Evolutionary conservation across 2,329 filamentous ascomycete species (phyloP).

Genomic region (Emergomyces pasteurianus): DNA sequence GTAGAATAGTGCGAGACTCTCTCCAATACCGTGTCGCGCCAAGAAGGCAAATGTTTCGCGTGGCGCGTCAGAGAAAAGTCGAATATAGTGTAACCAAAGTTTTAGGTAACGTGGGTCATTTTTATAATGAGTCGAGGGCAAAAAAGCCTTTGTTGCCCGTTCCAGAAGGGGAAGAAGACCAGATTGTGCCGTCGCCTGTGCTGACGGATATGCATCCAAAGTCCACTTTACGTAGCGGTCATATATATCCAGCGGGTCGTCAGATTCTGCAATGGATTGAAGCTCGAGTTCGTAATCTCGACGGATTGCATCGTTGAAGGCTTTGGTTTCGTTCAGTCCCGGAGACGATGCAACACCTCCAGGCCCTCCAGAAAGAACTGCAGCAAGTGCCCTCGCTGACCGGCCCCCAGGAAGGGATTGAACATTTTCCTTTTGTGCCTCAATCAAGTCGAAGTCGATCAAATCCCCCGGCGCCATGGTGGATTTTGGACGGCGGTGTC

Average conservation of each 20-base stretch:
- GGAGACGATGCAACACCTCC: constrained; percentile 45
- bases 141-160: constrained; percentile 81
- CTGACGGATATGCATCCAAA: constrained; percentile 83
- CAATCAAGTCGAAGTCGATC: constrained; percentile 75
- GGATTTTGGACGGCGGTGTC: constrained; percentile 2
- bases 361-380: constrained; percentile 48
- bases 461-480: constrained; percentile 34
- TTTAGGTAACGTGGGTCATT: constrained; percentile 91
- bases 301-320: constrained; percentile 66
- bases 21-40: constrained; percentile 76
- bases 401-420: constrained; percentile 79
- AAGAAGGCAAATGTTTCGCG: constrained; percentile 88
- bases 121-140: constrained; percentile 75
- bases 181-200: constrained; percentile 84
- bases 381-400: constrained; percentile 77
- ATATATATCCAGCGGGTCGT: constrained; percentile 90
- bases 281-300: constrained; percentile 81
- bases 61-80: constrained; percentile 83
- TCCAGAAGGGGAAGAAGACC: constrained; percentile 81
- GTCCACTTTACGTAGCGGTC: constrained; percentile 98
- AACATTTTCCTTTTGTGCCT: constrained; percentile 96
- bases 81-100: constrained; percentile 88
- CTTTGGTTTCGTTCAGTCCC: constrained; percentile 60
- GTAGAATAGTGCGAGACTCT: constrained; percentile 80
- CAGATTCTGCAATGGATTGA: constrained; percentile 64